These are phyloP conservation scores for Salix dunnii DNA, from an alignment of 345 rosid genomes.

Conservation along the genomic window DNA sequence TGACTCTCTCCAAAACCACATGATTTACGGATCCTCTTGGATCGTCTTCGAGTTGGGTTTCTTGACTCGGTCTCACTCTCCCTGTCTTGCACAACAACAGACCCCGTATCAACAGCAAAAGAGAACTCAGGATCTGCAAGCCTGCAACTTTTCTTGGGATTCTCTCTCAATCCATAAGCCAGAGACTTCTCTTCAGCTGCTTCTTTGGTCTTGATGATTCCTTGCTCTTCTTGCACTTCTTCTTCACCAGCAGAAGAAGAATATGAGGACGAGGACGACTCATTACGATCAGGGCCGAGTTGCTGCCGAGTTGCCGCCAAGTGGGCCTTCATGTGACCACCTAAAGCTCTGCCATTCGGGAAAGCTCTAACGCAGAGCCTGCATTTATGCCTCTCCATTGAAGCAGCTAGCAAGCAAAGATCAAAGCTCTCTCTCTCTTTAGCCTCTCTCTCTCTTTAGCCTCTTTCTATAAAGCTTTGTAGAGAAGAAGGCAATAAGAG, in stretches of 20 bases:
- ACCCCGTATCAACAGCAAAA: slow-evolving; percentile 11
- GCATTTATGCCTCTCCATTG: slow-evolving; percentile 31
- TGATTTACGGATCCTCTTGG: slow-evolving; percentile 24
- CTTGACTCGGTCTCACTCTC: slow-evolving; percentile 38
- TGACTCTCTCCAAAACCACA: slow-evolving; percentile 9
- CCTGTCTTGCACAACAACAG: slow-evolving; percentile 22
- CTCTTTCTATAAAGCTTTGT: not conserved
- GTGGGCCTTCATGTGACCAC: slow-evolving; percentile 38
- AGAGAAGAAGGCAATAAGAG: not conserved
- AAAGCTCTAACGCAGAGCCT: slow-evolving; percentile 31
- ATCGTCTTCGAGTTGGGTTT: slow-evolving; percentile 30
- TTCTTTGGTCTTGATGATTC: slow-evolving; percentile 12
- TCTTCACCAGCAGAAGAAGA: slow-evolving; percentile 17
- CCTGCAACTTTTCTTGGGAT: slow-evolving; percentile 33
- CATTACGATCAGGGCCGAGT: not conserved
- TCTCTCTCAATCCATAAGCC: slow-evolving; percentile 31
- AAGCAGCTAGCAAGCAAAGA: slow-evolving; percentile 5
- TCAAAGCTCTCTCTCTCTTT: not conserved
- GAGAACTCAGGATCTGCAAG: slow-evolving; percentile 40
- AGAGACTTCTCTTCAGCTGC: slow-evolving; percentile 10
- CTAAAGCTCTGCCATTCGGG: slow-evolving; percentile 29
- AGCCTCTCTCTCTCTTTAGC: not conserved
- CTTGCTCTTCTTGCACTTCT: slow-evolving; percentile 1
- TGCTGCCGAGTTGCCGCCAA: slow-evolving; percentile 14
- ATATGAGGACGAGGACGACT: slow-evolving; percentile 10